Evolutionary conservation across 352 stramenopile species (phyloP), one percentile per base, ranked within the genome.

Genomic region (Globisporangium splendens): DNA sequence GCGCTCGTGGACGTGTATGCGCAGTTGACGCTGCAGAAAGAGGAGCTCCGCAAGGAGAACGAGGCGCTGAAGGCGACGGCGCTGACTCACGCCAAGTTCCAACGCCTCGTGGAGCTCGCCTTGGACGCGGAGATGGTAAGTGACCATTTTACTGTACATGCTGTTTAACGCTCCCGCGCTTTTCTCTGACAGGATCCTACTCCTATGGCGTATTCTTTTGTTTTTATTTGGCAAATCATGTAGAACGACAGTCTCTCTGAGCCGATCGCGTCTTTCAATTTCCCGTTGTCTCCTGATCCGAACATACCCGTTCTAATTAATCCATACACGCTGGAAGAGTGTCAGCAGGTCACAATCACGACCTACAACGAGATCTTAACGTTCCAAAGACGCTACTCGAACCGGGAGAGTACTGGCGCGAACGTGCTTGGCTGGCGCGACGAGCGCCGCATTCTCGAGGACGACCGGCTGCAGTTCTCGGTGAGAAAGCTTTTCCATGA

Each of bases 351-450:
- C 51, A 58, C 61, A 0, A 62, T 59, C 28, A 43, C 58, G 14
- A 60, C 69, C 11, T 83, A 75, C 49, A 50, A 73, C 47, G 72
- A 85, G 43, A 73, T 84, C 46, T 54, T 68, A 13, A 28, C 53
- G 14, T 85, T 85, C 46, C 55, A 77, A 49, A 38, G 72, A 43
- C 73, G 63, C 56, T 70, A 79, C 15, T 62, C 63, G 42, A 78
- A 67, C 50, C 39, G 39, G 17, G 47, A 79, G 42, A 84, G 61
- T 17, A 74, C 76, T 0, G 79, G 74, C 21, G 57, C 72, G 39
- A 75, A 68, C 50, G 33, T 89, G 1, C 86, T 83, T 41, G 79
- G 76, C 17, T 89, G 76, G 79, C 54, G 62, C 12, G 79, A 89
- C 43, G 68, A 73, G 35, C 76, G 76, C 3, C 68, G 65, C 18